Evolutionary conservation across 31 red algal species (phyloP).

Genomic region (Pterothamnion heteromorphum): DNA sequence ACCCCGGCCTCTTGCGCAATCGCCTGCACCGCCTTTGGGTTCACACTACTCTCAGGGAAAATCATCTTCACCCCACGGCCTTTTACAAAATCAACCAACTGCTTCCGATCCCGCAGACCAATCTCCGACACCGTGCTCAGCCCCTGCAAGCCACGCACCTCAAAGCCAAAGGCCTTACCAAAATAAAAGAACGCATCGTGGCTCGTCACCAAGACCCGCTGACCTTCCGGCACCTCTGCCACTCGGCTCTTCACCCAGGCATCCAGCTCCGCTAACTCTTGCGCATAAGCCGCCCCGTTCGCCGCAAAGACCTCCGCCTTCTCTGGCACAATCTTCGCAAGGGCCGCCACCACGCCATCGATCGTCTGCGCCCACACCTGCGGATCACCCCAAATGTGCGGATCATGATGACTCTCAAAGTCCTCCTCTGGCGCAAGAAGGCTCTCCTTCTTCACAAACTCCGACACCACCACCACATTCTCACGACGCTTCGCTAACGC

Average conservation of each 20-base stretch:
- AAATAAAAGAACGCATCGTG: neutral
- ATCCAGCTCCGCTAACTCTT: neutral
- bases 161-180: neutral
- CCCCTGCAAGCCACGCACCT: neutral
- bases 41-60: neutral
- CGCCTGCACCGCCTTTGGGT: neutral
- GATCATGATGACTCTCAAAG: slow-evolving; percentile 3
- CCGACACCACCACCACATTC: neutral
- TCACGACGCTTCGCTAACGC: neutral
- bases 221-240: neutral
- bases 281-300: neutral
- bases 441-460: neutral
- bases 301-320: neutral
- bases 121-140: neutral
- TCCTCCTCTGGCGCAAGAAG: neutral
- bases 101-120: neutral
- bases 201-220: neutral
- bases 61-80: neutral
- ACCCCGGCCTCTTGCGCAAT: neutral
- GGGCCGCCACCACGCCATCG: neutral
- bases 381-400: neutral
- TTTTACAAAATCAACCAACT: neutral
- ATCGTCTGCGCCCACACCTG: neutral
- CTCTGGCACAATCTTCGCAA: neutral
- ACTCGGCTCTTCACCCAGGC: neutral